phyloP scores from a whole-genome alignment of 2,329 filamentous ascomycete species.

The Microcyclosporella mali region DNA sequence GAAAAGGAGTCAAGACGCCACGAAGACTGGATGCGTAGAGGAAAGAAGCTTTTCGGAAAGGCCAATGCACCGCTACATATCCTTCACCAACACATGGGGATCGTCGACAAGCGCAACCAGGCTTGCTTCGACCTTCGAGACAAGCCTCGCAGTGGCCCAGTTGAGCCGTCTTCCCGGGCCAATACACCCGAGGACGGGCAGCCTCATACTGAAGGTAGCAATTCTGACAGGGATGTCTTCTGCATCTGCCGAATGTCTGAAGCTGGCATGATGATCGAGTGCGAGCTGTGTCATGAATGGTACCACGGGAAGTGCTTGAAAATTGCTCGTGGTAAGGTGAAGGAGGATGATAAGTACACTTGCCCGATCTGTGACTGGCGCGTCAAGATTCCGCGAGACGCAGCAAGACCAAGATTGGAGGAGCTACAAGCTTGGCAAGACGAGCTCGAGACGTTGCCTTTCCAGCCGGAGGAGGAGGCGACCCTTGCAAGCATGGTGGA shows the following conservation, averaged over 20 bases:
- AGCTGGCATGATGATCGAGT: conserved; percentile 99
- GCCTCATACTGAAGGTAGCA: conserved; percentile 41
- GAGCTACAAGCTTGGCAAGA: conserved; percentile 78
- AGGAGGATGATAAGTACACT: conserved; percentile 97
- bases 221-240: conserved; percentile 70
- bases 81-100: conserved; percentile 86
- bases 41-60: conserved; percentile 96
- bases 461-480: conserved; percentile 93
- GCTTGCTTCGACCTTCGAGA: conserved; percentile 90
- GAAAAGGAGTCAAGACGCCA: conserved; percentile 92
- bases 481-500: conserved; percentile 79
- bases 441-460: conserved; percentile 67
- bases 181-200: conserved; percentile 50
- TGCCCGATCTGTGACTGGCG: conserved; percentile 98
- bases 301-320: conserved; percentile 98
- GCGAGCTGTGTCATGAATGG: conserved; percentile 97
- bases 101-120: conserved; percentile 80
- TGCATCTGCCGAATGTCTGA: conserved; percentile 92
- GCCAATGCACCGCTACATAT: conserved; percentile 96
- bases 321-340: conserved; percentile 94
- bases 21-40: conserved; percentile 98
- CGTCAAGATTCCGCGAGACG: conserved; percentile 93
- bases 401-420: conserved; percentile 88
- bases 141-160: conserved; percentile 71
- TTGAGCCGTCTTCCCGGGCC: conserved; percentile 85